Evolutionary conservation across 805 yeast species (phyloP), one percentile per base, ranked within the genome.

Genomic region (Metschnikowia matae): DNA sequence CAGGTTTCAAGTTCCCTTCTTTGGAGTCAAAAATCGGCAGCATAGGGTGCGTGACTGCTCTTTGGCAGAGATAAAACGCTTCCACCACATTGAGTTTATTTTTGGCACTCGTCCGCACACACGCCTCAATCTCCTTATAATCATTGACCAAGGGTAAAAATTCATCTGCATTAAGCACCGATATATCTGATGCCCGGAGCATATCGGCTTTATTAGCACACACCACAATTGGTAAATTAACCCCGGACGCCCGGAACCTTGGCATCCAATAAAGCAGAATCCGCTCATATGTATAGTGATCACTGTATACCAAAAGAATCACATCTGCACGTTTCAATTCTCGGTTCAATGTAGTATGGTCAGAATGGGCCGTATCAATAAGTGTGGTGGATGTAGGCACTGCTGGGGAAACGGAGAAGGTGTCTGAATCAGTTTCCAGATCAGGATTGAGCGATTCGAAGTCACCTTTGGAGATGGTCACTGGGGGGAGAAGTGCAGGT

Each of bases 181-280:
- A 66, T 39, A 82, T 75, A 8, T 52, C 51, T 42, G 79, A 81
- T 14, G 70, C 60, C 0, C 73, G 66, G 1, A 62, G 46, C 52
- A 50, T 62, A 50, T 87, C 95, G 17, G 84, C 76, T 60, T 89
- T 90, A 66, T 90, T 94, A 48, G 91, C 90, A 67, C 96, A 86
- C 2, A 94, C 70, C 1, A 94, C 89, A n/a, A 94, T 84, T 0
- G 99, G 99, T 13, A 92, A 67, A 62, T 94, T 94, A 50, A 92
- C 89, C 3, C 99, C 99, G 78, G 89, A 75, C 0, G 96, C 88
- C 54, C 99, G 76, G 60, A 94, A 85, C 74, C 85, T 80, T 46
- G 95, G 94, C 79, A 94, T 84, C 99, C 99, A 94, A 65, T 90
- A 90, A 21, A 92, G 72, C 2, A 96, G 83, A 4, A 94, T 82